These are phyloP conservation scores for Yamadazyma kitorensis DNA, from an alignment of 805 yeast genomes.

Conservation along the genomic window DNA sequence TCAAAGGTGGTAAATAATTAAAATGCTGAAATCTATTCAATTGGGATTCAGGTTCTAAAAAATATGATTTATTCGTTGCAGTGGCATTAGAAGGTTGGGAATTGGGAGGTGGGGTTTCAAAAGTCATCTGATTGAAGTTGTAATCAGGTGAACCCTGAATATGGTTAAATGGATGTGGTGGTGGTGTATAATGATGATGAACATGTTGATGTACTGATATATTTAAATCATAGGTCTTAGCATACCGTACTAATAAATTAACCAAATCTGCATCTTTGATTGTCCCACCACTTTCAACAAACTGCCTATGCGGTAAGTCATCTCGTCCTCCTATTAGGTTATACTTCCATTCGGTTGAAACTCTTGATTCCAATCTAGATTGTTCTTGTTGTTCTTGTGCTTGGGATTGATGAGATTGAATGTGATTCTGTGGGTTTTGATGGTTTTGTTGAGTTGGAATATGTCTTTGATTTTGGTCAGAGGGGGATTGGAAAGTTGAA, in stretches of 20 bases:
- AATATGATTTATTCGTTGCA: slow-evolving; percentile 11
- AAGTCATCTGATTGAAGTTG: background rate
- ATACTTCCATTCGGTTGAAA: slow-evolving; percentile 60
- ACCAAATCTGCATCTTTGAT: slow-evolving; percentile 55
- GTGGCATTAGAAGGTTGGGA: background rate
- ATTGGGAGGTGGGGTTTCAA: background rate
- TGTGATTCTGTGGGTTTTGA: slow-evolving; percentile 2
- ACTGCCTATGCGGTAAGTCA: slow-evolving; percentile 18
- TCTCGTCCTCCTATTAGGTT: slow-evolving; percentile 17
- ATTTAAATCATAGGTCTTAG: slow-evolving; percentile 53
- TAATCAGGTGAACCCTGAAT: slow-evolving; percentile 4
- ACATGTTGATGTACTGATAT: slow-evolving; percentile 83
- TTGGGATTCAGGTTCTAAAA: slow-evolving; percentile 49
- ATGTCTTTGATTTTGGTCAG: too few relatives aligned
- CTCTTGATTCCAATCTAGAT: slow-evolving; percentile 1
- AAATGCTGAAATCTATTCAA: slow-evolving; percentile 65
- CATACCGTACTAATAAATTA: slow-evolving; percentile 56
- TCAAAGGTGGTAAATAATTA: slow-evolving; percentile 67
- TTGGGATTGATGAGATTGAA: background rate
- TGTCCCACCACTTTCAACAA: slow-evolving; percentile 39
- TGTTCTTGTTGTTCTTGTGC: too few relatives aligned
- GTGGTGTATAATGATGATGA: slow-evolving; percentile 69
- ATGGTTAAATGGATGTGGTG: slow-evolving; percentile 16
- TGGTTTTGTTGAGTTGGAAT: too few relatives aligned
- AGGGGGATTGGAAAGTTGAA: too few relatives aligned